A percentile compares a stretch with the other conserved stretches of the same genome.
These are phyloP conservation scores for Diaporthe destruens DNA, from an alignment of 2,329 filamentous ascomycete species.

Conservation along the genomic window DNA sequence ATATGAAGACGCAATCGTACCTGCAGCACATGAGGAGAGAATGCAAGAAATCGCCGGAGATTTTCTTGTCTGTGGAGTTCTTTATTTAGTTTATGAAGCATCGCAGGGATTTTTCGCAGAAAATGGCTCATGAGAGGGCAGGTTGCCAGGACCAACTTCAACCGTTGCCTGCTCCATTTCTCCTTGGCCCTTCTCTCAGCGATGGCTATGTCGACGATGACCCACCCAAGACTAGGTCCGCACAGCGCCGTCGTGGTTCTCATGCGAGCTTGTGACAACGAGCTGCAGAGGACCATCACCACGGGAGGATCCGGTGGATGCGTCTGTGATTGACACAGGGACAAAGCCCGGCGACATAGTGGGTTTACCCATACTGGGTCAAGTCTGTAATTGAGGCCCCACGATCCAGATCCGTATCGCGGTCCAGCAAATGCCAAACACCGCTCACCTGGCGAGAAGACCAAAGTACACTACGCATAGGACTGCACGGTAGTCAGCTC, in stretches of 20 bases:
- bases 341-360: constrained; percentile 3
- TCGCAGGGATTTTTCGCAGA: neutral
- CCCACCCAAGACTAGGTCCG: too few species aligned
- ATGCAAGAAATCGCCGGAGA: constrained; percentile 1
- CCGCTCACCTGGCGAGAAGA: neutral
- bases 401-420: neutral
- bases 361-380: neutral
- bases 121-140: constrained; percentile 5
- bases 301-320: constrained; percentile 27
- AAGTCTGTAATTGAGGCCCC: constrained; percentile 23
- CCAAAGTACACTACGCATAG: neutral
- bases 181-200: neutral
- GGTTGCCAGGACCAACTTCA: neutral
- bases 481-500: neutral
- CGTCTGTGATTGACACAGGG: constrained; percentile 22
- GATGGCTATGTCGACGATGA: neutral
- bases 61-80: constrained; percentile 8
- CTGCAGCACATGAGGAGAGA: constrained; percentile 3
- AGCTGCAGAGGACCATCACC: constrained; percentile 5
- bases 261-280: neutral
- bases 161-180: neutral
- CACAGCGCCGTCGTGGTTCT: neutral
- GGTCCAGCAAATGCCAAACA: constrained; percentile 14
- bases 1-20: constrained; percentile 18
- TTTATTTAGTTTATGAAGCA: neutral